Percentiles rank a stretch among this genome's conserved stretches.
These are phyloP conservation scores for Opeltia flavorubescens DNA, from an alignment of 495 filamentous ascomycete genomes.

Conservation along the genomic window DNA sequence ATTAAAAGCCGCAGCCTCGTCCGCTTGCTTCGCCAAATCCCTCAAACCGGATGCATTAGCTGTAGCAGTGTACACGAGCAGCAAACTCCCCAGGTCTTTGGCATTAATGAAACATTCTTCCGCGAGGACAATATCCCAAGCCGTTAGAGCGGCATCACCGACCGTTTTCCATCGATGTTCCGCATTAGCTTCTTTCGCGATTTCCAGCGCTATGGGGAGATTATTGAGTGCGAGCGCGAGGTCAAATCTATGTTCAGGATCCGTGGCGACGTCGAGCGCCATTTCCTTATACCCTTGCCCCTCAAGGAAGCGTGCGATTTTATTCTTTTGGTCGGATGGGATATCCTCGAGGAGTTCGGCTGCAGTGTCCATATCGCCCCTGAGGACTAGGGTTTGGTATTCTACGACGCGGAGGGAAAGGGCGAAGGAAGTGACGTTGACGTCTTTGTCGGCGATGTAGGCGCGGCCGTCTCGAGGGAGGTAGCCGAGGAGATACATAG, in stretches of 20 bases:
- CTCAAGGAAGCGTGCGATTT: slow-evolving; percentile 94
- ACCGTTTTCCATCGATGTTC: slow-evolving; percentile 98
- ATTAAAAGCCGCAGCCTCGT: slow-evolving; percentile 67
- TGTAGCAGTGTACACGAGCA: slow-evolving; percentile 75
- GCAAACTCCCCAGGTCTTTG: slow-evolving; percentile 75
- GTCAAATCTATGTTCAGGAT: slow-evolving; percentile 93
- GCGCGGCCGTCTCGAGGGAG: slow-evolving; percentile 84
- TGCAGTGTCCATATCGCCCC: slow-evolving; percentile 87
- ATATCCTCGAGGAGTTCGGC: slow-evolving; percentile 71
- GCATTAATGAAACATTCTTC: slow-evolving; percentile 85
- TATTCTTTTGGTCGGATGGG: slow-evolving; percentile 83
- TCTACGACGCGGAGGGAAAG: slow-evolving; percentile 90
- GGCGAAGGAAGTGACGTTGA: slow-evolving; percentile 76
- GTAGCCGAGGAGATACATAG: slow-evolving; percentile 91
- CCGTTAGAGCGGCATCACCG: slow-evolving; percentile 75
- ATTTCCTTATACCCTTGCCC: slow-evolving; percentile 94
- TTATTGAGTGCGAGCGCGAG: slow-evolving; percentile 72
- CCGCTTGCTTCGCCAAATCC: slow-evolving; percentile 57
- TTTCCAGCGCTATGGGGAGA: slow-evolving; percentile 67
- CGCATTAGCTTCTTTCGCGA: slow-evolving; percentile 69
- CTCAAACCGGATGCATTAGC: slow-evolving; percentile 59
- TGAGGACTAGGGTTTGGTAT: slow-evolving; percentile 91
- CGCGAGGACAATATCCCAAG: slow-evolving; percentile 77
- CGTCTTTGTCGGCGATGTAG: slow-evolving; percentile 91
- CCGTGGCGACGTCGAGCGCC: slow-evolving; percentile 89